These are phyloP conservation scores for Carex kokanica DNA, from an alignment of 176 grass and related monocot genomes.

Conservation along the genomic window DNA sequence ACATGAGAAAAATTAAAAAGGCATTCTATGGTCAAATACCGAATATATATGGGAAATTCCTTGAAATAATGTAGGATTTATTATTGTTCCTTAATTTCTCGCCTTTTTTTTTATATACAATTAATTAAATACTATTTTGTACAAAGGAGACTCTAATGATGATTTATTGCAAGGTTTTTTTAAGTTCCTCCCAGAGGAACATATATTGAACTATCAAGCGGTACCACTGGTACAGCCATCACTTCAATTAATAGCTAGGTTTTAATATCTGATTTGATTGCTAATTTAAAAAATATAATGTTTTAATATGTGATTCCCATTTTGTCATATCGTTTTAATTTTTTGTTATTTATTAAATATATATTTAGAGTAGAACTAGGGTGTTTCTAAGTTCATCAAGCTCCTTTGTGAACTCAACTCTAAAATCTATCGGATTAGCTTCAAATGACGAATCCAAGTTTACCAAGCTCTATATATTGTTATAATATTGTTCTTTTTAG, in stretches of 20 bases:
- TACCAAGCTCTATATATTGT: no score
- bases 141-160: not conserved
- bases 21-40: slow-evolving; percentile 29
- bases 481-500: no score
- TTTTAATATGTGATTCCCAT: no score
- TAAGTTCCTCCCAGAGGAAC: slow-evolving; percentile 35
- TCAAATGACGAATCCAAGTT: no score
- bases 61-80: slow-evolving; percentile 20
- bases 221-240: not conserved
- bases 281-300: no score
- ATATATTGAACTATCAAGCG: slow-evolving; percentile 34
- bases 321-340: no score
- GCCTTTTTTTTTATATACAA: not conserved
- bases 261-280: no score
- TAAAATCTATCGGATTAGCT: no score
- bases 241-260: slow-evolving; percentile 4
- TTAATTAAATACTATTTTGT: not conserved
- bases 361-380: no score
- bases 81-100: not conserved
- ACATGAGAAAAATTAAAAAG: slow-evolving; percentile 24
- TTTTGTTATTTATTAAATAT: no score
- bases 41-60: slow-evolving; percentile 32
- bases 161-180: slow-evolving; percentile 48
- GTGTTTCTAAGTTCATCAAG: no score
- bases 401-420: no score